These are phyloP conservation scores for Malus fusca DNA, from an alignment of 306 rosid genomes.

Conservation along the genomic window DNA sequence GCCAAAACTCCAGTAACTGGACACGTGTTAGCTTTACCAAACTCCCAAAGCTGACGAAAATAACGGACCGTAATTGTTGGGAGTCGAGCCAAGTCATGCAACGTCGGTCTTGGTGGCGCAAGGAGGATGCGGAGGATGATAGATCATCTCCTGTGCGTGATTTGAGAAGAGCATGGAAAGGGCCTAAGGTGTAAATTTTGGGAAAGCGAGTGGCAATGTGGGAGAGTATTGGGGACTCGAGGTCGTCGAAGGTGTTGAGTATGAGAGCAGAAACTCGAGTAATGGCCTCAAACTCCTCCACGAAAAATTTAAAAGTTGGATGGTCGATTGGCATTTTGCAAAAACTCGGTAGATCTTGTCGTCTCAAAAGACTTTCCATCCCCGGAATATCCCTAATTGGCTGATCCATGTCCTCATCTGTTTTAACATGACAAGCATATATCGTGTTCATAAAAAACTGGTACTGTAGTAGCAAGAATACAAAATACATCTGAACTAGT, in stretches of 20 bases:
- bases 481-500: too few species aligned
- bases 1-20: conserved; percentile 7
- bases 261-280: conserved; percentile 10
- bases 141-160: neutral
- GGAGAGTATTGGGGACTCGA: neutral
- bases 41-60: conserved; percentile 16
- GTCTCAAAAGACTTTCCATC: conserved; percentile 7
- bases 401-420: conserved; percentile 11
- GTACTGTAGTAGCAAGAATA: too few species aligned
- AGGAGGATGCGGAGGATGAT: neutral
- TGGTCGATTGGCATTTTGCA: neutral
- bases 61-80: neutral
- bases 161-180: conserved; percentile 2
- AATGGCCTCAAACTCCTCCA: neutral
- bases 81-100: conserved; percentile 12
- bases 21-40: neutral
- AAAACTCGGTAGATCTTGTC: neutral
- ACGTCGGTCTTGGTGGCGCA: neutral
- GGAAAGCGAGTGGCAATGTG: neutral
- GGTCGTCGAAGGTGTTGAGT: conserved; percentile 1
- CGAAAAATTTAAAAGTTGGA: neutral
- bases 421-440: too few species aligned
- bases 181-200: conserved; percentile 10
- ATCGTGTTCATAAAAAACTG: too few species aligned
- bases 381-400: neutral